Percentiles rank a stretch among this genome's conserved stretches.
phyloP scores from a whole-genome alignment of 139 green algal species.

The Micromonas commoda region DNA sequence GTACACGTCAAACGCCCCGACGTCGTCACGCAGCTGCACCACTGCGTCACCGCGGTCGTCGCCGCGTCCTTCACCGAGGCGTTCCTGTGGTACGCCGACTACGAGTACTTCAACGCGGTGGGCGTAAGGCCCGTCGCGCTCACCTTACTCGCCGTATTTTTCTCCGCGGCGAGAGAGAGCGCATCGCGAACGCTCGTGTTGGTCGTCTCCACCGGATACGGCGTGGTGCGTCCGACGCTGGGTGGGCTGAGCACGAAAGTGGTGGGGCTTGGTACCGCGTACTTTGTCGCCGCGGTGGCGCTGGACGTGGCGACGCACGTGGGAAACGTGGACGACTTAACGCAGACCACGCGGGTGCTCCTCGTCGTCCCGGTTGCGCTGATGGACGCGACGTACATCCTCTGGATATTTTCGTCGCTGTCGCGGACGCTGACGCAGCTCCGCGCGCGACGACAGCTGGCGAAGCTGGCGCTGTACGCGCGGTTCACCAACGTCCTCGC shows the following conservation, averaged over 20 bases:
- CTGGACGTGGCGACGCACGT: slow-evolving; percentile 56
- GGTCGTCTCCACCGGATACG: slow-evolving; percentile 60
- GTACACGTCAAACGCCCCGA: slow-evolving; percentile 43
- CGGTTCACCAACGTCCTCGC: slow-evolving; percentile 58
- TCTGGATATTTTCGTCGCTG: slow-evolving; percentile 63
- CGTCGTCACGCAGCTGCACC: slow-evolving; percentile 55
- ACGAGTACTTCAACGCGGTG: slow-evolving; percentile 60
- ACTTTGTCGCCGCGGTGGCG: slow-evolving; percentile 42
- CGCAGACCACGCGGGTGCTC: slow-evolving; percentile 38
- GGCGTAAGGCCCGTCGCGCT: slow-evolving; percentile 46
- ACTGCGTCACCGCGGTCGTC: slow-evolving; percentile 58
- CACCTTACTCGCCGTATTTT: slow-evolving; percentile 55
- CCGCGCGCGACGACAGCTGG: slow-evolving; percentile 34
- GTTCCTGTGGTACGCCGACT: slow-evolving; percentile 65
- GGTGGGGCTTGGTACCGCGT: slow-evolving; percentile 41
- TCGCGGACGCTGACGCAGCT: slow-evolving; percentile 56
- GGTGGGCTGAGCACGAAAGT: slow-evolving; percentile 48
- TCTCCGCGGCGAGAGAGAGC: slow-evolving; percentile 51
- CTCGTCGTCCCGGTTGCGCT: slow-evolving; percentile 56
- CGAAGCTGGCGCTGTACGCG: slow-evolving; percentile 59
- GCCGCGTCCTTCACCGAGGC: slow-evolving; percentile 55
- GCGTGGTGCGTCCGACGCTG: slow-evolving; percentile 58
- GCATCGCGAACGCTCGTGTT: slow-evolving; percentile 52
- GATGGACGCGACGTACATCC: slow-evolving; percentile 60
- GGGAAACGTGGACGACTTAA: slow-evolving; percentile 60